Base-by-base conservation (phyloP, 2,329 filamentous ascomycete genomes). In the Neodidymelliopsis sp. region DNA sequence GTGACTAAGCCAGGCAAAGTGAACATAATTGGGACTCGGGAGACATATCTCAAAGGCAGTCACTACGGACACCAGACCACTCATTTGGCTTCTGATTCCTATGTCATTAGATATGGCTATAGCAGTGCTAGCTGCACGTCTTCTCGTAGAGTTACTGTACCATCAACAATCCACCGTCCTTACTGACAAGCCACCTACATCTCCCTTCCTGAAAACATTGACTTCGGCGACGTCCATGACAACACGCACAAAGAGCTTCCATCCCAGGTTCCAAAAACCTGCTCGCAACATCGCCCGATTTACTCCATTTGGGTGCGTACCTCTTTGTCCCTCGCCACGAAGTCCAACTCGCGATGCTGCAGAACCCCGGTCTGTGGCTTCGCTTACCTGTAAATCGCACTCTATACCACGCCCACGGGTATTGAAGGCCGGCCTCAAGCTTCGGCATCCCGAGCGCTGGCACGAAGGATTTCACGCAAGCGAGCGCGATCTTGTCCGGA, bases 401-500 rank as follows among this genome's bases (percentile, higher is more conserved):
- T 42, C 20, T n/a, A 16, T 25, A 42, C 27, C 22, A 20, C 12
- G 6, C 11, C 11, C 22, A 11, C 22, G 22, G 29, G 33, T 4
- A 12, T n/a, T 37, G 25, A 24, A 22, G 16, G 10, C 27, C 28
- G 8, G 20, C 9, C 28, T 30, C 25, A 11, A 22, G n/a, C 18
- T 6, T 40, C 29, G 18, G 18, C 23, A 8, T 35, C 15, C 35
- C n/a, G 25, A 22, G 11, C 18, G 10, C 5, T 37, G 34, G 23
- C 15, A n/a, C 23, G 15, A 15, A 28, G 27, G 13, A 8, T 25
- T 9, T 25, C 28, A 18, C 22, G n/a, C n/a, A 34, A 47, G 29
- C 38, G 19, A 39, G 31, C 38, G 15, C 38, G 25, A 37, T 28
- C 22, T 27, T 24, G 18, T 37, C 28, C 39, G 34, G 31, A 15